Evolutionary conservation across 1,284 basidiomycete genomes (phyloP), one percentile per base, ranked within the genome.

Genomic region (Pterula multifida): DNA sequence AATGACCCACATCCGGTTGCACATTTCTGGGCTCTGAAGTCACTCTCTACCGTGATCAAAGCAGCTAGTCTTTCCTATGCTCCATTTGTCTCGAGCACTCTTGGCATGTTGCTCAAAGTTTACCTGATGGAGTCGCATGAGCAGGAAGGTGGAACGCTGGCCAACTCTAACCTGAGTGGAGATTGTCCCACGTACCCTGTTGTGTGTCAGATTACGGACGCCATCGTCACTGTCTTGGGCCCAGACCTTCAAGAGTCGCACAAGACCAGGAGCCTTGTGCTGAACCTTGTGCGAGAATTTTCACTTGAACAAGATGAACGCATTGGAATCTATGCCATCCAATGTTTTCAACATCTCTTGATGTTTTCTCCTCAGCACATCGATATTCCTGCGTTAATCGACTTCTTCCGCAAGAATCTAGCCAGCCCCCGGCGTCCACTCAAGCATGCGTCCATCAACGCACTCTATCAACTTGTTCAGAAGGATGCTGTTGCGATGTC

Each of bases 1-100:
- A 92, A 88, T 54, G 96, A 99, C 63, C 92, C 96, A 0, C 96
- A 98, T 63, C 96, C 96, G 0, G 78, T 93, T 11, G 96, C 98
- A 3, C 94, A 98, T 65, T 97, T 87, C 62, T 93, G 87, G 78
- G 85, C 95, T 1, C 72, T 98, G 52, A 81, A 81, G 48, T 89
- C 96, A 0, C 73, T 99, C 21, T 80, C 85, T 9, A 74, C 81
- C 24, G 94, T 98, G 48, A 85, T 97, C 61, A 86, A 93, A 58
- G 86, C 94, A 2, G 94, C 95, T 1, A 93, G 88, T 65, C 69
- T 98, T 48, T 85, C 90, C 2, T 99, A 97, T 63, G 83, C 87
- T 9, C 87, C 91, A 0, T 96, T 87, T 60, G 87, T 97, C 1
- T 76, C 86, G 1, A 82, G 81, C 56, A 98, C 94, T 0, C 73